Evolutionary conservation across 345 rosid species (phyloP), one percentile per base, ranked within the genome.

Genomic region (Citrus australasica): DNA sequence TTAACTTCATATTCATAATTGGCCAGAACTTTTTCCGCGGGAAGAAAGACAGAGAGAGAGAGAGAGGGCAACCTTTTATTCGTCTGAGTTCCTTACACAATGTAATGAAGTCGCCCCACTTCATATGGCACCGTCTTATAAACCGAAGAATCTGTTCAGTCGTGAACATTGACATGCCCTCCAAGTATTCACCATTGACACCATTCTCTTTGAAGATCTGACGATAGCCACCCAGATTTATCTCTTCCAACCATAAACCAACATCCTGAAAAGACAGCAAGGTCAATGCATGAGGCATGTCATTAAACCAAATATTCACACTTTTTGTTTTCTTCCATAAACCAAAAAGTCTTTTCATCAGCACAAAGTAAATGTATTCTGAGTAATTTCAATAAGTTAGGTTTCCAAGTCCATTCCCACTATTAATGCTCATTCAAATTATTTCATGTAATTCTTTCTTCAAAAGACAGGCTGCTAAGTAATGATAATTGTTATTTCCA

Each of bases 41-140:
- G 33, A 24, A 69, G 13, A 58, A 16, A 67, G 33, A 66, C 21
- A 60, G 5, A 51, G 27, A 53, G 28, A 55, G 17, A 38, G 42
- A 30, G 30, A 30, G 30, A 69, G 24, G 73, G 28, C 68, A 58
- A 95, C 99, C 99, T 92, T 95, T 95, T 69, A 95, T 95, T 80
- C 98, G 80, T 84, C 99, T 85, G 77, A 95, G 98, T 82, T 95
- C 99, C 92, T 93, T 93, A 80, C 99, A 93, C 70, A 95, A 91
- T 6, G 97, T 95, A 75, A 95, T 95, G 90, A 95, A 95, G 88
- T 95, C 99, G 27, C 99, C 99, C 99, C 99, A 95, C 72, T 95
- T 95, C 99, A 95, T 95, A 90, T 95, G 99, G 85, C 97, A 94
- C 82, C 98, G 90, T 80, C 99, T 90, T 81, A 93, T 95, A 89